phyloP scores from a whole-genome alignment of 2,329 filamentous ascomycete species.

The Boeremia lycopersici region DNA sequence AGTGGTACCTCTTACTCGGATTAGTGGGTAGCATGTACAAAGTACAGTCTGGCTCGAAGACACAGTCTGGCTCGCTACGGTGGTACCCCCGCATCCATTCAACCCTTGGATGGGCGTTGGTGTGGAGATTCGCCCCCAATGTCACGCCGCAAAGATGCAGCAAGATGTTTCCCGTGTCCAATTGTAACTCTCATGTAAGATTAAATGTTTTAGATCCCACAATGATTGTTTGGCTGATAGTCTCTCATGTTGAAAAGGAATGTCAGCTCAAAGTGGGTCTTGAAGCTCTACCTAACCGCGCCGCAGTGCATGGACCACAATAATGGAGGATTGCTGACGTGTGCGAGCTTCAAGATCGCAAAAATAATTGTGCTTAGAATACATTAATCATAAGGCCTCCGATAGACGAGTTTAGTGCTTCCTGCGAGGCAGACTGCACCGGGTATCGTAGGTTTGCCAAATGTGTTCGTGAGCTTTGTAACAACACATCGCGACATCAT shows the following conservation, averaged over 20 bases:
- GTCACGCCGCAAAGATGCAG: conserved; percentile 1
- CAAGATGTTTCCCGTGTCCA: not conserved
- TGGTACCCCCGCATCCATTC: not conserved
- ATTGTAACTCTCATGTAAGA: not conserved
- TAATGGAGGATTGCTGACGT: not conserved
- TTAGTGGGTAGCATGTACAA: not conserved
- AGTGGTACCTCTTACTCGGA: not conserved
- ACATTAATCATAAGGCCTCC: too few relatives aligned
- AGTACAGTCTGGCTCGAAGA: not conserved
- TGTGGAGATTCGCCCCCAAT: conserved; percentile 10
- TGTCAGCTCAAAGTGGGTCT: conserved; percentile 8
- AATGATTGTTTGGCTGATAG: not conserved
- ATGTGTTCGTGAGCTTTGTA: too few relatives aligned
- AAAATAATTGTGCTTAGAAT: not conserved
- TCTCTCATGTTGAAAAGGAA: not conserved
- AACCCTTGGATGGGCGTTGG: not conserved
- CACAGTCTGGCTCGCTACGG: not conserved
- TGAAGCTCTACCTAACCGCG: not conserved
- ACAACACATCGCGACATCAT: too few relatives aligned
- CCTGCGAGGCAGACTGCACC: too few relatives aligned
- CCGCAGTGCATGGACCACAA: not conserved
- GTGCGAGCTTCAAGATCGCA: not conserved
- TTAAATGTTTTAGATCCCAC: not conserved
- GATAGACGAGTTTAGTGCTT: too few relatives aligned
- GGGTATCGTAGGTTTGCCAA: too few relatives aligned